phyloP scores from a whole-genome alignment of 805 yeast genomes.

The Starmerella davenportii region DNA sequence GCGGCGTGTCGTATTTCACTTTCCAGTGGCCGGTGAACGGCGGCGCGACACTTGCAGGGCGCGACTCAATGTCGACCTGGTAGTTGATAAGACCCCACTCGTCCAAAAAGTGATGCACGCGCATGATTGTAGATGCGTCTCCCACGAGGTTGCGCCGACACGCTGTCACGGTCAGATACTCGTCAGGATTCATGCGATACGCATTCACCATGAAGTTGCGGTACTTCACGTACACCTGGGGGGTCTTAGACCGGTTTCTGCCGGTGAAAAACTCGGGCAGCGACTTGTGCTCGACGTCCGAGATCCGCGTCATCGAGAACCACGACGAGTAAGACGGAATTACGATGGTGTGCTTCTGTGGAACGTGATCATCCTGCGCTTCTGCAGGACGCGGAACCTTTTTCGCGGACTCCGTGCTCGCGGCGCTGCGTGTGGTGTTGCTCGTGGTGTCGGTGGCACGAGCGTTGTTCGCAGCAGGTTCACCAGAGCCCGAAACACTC shows the following conservation, averaged over 20 bases:
- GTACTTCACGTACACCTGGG: constrained; percentile 60
- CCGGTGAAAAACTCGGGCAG: constrained; percentile 70
- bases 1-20: constrained; percentile 69
- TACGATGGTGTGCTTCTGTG: constrained; percentile 67
- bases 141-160: constrained; percentile 80
- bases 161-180: constrained; percentile 76
- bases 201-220: constrained; percentile 81
- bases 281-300: constrained; percentile 63
- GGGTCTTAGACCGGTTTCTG: constrained; percentile 52
- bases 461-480: background rate
- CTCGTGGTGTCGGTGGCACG: background rate
- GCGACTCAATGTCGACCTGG: constrained; percentile 65
- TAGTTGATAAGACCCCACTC: constrained; percentile 91
- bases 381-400: background rate
- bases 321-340: constrained; percentile 78
- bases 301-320: constrained; percentile 59
- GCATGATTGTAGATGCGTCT: constrained; percentile 74
- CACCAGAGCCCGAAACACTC: background rate
- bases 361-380: constrained; percentile 14
- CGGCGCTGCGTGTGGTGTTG: background rate
- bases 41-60: constrained; percentile 46
- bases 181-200: constrained; percentile 75
- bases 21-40: constrained; percentile 63
- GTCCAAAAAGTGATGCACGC: constrained; percentile 65
- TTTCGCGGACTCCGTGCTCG: background rate